phyloP scores from a whole-genome alignment of 2,329 filamentous ascomycete species.

The Scytalidium lignicola region DNA sequence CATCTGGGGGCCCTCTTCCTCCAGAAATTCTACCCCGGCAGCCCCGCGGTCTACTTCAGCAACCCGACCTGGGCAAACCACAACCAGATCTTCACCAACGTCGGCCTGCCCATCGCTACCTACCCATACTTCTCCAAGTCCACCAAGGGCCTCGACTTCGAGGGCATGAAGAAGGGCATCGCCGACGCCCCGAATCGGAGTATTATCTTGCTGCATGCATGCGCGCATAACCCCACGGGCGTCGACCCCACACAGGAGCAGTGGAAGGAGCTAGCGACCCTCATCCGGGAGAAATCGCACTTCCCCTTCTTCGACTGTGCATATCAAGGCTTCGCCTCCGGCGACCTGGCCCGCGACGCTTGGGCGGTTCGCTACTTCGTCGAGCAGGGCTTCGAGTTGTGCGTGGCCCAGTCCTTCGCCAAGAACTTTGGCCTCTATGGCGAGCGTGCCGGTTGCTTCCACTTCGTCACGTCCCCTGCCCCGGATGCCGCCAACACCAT shows the following conservation, averaged over 20 bases:
- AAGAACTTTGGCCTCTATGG: constrained; percentile 98
- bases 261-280: constrained; percentile 81
- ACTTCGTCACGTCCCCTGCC: constrained; percentile 75
- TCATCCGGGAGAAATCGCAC: constrained; percentile 73
- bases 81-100: constrained; percentile 96
- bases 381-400: constrained; percentile 82
- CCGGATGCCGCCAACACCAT: constrained; percentile 57
- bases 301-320: constrained; percentile 99
- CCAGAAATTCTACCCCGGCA: constrained; percentile 76
- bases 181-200: constrained; percentile 68
- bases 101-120: constrained; percentile 67
- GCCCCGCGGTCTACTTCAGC: constrained; percentile 80
- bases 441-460: constrained; percentile 93
- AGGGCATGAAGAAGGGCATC: constrained; percentile 75
- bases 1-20: constrained; percentile 94
- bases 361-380: constrained; percentile 94
- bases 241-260: constrained; percentile 92
- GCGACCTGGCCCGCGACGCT: constrained; percentile 77
- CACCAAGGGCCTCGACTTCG: constrained; percentile 88
- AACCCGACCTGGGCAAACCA: constrained; percentile 98
- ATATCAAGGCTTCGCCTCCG: constrained; percentile 96
- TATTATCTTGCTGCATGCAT: constrained; percentile 88
- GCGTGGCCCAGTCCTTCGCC: constrained; percentile 89
- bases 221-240: constrained; percentile 96
- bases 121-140: constrained; percentile 93